Base-by-base conservation (phyloP, 768 basidiomycete species). In the Suillus lakei region DNA sequence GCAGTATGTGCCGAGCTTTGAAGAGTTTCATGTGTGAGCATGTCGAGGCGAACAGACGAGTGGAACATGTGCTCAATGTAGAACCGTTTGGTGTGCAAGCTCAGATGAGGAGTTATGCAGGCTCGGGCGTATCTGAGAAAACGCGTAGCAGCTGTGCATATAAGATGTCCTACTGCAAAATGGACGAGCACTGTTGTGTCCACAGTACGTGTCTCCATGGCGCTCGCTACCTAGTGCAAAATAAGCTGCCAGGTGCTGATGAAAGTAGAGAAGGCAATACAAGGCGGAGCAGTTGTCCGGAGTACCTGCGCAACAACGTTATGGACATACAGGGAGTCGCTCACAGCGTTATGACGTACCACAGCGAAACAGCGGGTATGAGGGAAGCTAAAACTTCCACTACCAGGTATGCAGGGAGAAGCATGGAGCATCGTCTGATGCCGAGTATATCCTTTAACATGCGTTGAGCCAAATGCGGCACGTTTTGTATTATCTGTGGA, bases 31-130 rank as follows among this genome's bases (percentile, higher is more conserved):
- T 86, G 92, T 0, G 92, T 91, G 1, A 91, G 91, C 1, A 93
- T 79, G 73, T 93, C 92, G 32, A 94, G 82, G 7, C 91, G 85
- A 16, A 84, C 86, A 72, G 89, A 83, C 10, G 89, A 86, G 34
- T 80, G 78, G 73, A 91, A 92, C 55, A 85, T 85, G 67, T 88
- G 88, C 12, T 83, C 74, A 4, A 87, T 80, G 72, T 89, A 92
- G 72, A 84, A 83, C 64, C 80, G 82, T 68, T 86, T 87, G 72
- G 91, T 88, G 39, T 84, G 81, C 39, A 73, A 74, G 66, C 87
- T 86, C 62, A 92, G 83, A 1, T 86, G 89, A 21, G 74, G 66
- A 23, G 81, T 70, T 48, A 88, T 70, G 56, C 70, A 79, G 55
- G 66, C 69, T 65, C 77, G 80, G 51, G 71, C 71, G 66, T 84